phyloP scores from a whole-genome alignment of 192 early-diverging fungal genomes.

The Gorgonomyces haynaldii region DNA sequence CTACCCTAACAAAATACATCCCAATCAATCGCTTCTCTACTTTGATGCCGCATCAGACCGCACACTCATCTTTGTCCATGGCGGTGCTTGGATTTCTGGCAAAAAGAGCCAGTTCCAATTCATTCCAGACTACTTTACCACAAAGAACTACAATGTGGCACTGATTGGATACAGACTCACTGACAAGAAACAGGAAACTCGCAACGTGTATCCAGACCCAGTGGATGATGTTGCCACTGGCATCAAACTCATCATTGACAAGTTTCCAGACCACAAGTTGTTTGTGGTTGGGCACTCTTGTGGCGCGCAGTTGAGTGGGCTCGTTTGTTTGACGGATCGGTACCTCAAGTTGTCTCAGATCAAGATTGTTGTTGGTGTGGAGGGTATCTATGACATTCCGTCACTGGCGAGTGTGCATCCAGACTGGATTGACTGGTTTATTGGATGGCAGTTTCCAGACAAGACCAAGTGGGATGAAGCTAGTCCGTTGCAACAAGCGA shows the following conservation, averaged over 20 bases:
- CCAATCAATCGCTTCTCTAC: too few relatives aligned
- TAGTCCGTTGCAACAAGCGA: neutral
- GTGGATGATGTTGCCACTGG: neutral
- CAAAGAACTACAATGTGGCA: neutral
- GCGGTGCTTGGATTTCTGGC: neutral
- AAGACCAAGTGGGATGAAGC: neutral
- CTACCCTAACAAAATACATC: too few relatives aligned
- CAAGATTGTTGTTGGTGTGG: neutral
- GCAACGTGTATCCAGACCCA: neutral
- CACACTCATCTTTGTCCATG: too few relatives aligned
- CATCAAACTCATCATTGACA: neutral
- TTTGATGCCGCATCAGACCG: too few relatives aligned
- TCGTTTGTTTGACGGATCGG: neutral
- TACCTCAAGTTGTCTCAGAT: neutral
- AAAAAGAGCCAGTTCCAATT: neutral
- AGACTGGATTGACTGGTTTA: neutral
- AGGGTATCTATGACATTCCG: neutral
- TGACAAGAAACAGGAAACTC: neutral
- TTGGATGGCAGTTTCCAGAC: neutral
- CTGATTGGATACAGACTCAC: neutral
- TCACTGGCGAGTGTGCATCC: neutral
- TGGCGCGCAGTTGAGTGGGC: neutral
- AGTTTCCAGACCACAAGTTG: neutral
- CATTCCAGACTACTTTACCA: neutral
- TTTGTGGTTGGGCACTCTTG: neutral